Conservation (phyloP, 352 stramenopile genomes). For the Phytophthora nicotianae region DNA sequence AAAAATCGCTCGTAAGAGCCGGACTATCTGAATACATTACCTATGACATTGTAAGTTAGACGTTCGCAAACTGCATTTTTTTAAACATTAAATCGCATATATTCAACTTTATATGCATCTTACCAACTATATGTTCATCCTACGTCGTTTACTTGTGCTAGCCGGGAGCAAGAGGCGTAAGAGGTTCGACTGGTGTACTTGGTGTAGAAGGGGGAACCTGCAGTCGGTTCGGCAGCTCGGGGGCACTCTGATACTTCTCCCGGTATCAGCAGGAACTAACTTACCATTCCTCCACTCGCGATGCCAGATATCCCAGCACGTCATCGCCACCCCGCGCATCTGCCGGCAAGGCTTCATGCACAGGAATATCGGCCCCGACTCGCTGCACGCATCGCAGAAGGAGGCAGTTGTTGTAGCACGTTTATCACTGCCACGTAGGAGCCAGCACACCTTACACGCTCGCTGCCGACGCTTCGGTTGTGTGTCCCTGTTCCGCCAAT, state of each 20-base stretch:
- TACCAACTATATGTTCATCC: too few relatives aligned
- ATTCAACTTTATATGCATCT: too few relatives aligned
- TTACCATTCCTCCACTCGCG: neutral
- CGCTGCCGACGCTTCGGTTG: neutral
- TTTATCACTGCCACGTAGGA: neutral
- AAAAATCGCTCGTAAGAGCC: neutral
- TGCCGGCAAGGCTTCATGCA: neutral
- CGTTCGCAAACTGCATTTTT: too few relatives aligned
- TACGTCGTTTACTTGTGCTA: neutral
- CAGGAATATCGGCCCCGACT: too few relatives aligned
- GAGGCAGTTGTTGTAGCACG: neutral
- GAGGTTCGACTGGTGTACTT: too few relatives aligned
- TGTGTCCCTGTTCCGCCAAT: neutral
- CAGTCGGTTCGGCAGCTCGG: neutral
- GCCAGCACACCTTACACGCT: neutral
- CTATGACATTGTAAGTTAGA: too few relatives aligned
- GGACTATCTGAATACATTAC: too few relatives aligned
- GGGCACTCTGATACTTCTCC: too few relatives aligned
- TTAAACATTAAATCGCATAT: too few relatives aligned
- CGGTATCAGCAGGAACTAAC: neutral
- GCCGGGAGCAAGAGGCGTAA: neutral
- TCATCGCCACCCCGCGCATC: neutral
- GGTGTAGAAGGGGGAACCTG: too few relatives aligned
- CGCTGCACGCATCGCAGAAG: neutral
- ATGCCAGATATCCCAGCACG: neutral